Base-by-base conservation (phyloP, 2,329 filamentous ascomycete species). In the Epichloe bromicola region DNA sequence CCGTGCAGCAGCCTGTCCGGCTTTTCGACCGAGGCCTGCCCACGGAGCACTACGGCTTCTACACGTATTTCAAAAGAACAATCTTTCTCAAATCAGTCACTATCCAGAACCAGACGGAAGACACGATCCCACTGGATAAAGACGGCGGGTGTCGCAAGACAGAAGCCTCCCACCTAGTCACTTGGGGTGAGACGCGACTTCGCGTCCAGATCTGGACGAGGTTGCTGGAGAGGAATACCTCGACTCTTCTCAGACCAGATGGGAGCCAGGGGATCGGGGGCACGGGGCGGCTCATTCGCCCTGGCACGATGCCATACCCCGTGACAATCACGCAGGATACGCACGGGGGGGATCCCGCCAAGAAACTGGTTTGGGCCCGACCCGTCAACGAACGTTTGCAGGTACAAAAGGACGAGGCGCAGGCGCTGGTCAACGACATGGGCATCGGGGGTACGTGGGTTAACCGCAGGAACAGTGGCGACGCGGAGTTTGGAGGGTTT, bases 21-120 rank as follows among this genome's bases (percentile, higher is more conserved):
- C 77, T 97, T 1, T 97, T 83, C 65, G 88, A 97, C 64, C 85
- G 89, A 19, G 89, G 86, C 17, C 73, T 86, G 30, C 70, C 77
- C 2, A 84, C 83, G 0, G 91, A 97, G 65, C 88, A 95, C 67
- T 96, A 94, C 66, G 88, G 88, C 2, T 96, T 96, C 69, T 96
- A 95, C 70, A 86, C 79, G 1, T 94, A 95, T 72, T 97, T 86
- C 66, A 83, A 89, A 67, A 87, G 89, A 57, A 85, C 84, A 8
- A 87, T 95, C 56, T 95, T 91, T 70, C 74, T 95, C 55, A 80
- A 82, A 58, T 82, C 80, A 15, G 69, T 74, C 11, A 67, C 67
- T 0, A 64, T 69, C 1, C 63, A 79, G 52, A 74, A 76, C 55
- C 61, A 61, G n/a, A 71, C 71, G 15, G 61, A 63, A 14, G 63